Evolutionary conservation across 345 rosid genomes (phyloP), one percentile per base, ranked within the genome.

Genomic region (Pistacia atlantica): DNA sequence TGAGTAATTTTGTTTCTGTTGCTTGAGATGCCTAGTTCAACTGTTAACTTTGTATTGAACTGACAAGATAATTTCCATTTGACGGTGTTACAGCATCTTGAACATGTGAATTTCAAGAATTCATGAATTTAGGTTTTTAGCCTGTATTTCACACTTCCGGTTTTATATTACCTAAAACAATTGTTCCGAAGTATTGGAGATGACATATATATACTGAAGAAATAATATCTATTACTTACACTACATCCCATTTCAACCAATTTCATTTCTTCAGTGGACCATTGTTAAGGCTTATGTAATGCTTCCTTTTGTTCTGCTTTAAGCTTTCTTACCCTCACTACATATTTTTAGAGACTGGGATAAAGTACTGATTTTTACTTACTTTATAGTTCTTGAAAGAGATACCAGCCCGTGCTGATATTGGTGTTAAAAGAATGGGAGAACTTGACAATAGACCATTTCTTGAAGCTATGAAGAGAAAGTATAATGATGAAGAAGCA

Each of bases 341-440:
- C 33, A 9, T n/a, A 38, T 69, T 62, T 76, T 64, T 38, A 61
- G 49, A 65, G n/a, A 31, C 57, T 61, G 76, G 66, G 71, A 75
- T 68, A 74, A 67, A 60, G 49, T 72, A 60, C 56, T 74, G 54
- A 70, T 71, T 14, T 1, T 38, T 37, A 28, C 80, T 81, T 62
- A 52, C 56, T 72, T 78, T 77, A 48, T 76, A 95, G 98, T 88
- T 84, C 22, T 72, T 92, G 80, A 90, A 85, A 85, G 96, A 93
- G 20, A 48, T 84, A 72, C 60, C 86, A 73, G 71, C 4, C 57
- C 83, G 84, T 31, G 82, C 80, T 83, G 80, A 77, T 78, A 87
- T 96, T 76, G 91, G 94, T 70, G 89, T 94, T 73, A 94, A 89
- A 87, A 87, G 98, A 84, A 93, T 96, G 99, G 98, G 99, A 81